phyloP scores from a whole-genome alignment of 495 filamentous ascomycete species.

The Daldinia loculata region DNA sequence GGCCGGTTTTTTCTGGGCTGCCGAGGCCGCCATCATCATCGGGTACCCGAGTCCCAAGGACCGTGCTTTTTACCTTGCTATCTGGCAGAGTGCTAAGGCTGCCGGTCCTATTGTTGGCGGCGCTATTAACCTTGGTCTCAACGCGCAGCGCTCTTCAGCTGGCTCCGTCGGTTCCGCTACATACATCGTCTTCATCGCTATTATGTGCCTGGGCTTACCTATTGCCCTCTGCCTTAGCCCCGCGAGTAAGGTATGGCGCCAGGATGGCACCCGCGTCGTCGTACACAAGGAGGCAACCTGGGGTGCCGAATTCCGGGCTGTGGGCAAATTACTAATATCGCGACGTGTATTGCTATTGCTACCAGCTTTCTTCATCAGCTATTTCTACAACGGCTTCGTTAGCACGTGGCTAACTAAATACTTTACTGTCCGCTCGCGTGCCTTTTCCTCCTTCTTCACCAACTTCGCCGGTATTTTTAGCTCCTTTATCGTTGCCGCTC shows the following conservation, averaged over 20 bases:
- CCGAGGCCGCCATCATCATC: constrained; percentile 42
- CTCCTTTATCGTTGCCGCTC: constrained; percentile 43
- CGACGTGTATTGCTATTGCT: constrained; percentile 44
- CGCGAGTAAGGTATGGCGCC: constrained; percentile 37
- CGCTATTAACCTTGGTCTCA: constrained; percentile 41
- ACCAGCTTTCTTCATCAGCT: constrained; percentile 49
- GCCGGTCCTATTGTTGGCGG: constrained; percentile 40
- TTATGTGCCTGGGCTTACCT: constrained; percentile 40
- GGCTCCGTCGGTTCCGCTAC: constrained; percentile 38
- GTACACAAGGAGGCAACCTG: constrained; percentile 44
- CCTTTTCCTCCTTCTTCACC: constrained; percentile 46
- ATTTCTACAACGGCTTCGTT: constrained; percentile 50
- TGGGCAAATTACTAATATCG: constrained; percentile 31
- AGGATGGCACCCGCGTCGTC: constrained; percentile 38
- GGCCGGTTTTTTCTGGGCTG: constrained; percentile 43
- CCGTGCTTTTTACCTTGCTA: constrained; percentile 36
- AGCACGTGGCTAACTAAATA: constrained; percentile 47
- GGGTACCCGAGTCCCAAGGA: constrained; percentile 39
- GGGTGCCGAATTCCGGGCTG: constrained; percentile 43
- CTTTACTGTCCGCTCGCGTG: constrained; percentile 50
- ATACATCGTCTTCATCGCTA: constrained; percentile 41
- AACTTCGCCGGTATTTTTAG: constrained; percentile 49
- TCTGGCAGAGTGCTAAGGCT: constrained; percentile 50
- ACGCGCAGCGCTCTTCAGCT: constrained; percentile 30
- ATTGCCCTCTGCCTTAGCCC: constrained; percentile 40